phyloP scores from a whole-genome alignment of 2,329 filamentous ascomycete genomes.

The Metarhizium robertsii region DNA sequence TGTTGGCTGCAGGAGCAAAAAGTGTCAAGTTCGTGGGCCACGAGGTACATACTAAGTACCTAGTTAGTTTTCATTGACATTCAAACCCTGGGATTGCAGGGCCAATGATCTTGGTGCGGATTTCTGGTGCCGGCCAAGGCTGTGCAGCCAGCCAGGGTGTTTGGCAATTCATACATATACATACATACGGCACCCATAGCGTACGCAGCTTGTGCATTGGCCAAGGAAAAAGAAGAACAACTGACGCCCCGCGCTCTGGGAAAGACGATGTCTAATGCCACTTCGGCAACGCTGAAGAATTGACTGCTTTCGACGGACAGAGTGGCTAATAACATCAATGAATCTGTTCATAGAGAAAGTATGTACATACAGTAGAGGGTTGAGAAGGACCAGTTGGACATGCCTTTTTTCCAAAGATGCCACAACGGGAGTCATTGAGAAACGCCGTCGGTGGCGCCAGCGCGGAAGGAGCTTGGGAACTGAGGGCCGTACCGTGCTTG shows the following conservation, averaged over 20 bases:
- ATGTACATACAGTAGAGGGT: too few relatives aligned
- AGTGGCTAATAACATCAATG: too few relatives aligned
- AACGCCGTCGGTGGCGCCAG: too few relatives aligned
- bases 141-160: not conserved
- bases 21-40: not conserved
- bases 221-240: not conserved
- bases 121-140: not conserved
- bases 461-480: not conserved
- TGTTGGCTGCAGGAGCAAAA: not conserved
- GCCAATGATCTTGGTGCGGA: not conserved
- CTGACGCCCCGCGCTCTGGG: not conserved
- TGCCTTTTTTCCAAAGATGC: not conserved
- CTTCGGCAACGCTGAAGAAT: not conserved
- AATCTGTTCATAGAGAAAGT: too few relatives aligned
- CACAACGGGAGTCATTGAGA: not conserved
- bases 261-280: not conserved
- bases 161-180: not conserved
- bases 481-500: not conserved
- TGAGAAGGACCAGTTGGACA: too few relatives aligned
- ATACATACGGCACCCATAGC: not conserved
- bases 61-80: not conserved
- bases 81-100: not conserved
- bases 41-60: not conserved
- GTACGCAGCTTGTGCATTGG: not conserved
- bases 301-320: not conserved